Conservation (phyloP, 2,329 filamentous ascomycete genomes). For the Pseudocercospora vitis region DNA sequence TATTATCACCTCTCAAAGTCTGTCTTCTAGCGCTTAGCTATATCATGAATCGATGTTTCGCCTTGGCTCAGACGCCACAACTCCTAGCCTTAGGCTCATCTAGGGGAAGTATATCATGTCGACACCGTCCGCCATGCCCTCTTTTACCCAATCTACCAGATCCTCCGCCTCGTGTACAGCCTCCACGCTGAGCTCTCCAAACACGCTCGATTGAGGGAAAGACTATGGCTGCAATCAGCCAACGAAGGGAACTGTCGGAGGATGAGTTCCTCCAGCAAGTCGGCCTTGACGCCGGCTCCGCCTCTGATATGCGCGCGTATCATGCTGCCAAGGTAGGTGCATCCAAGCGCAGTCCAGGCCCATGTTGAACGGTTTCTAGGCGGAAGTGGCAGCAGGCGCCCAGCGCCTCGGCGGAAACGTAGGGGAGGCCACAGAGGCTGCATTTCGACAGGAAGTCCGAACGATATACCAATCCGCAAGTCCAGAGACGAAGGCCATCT, state of each 20-base stretch:
- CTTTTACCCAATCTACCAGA: constrained; percentile 27
- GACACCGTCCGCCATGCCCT: too few relatives aligned
- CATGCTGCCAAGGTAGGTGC: neutral
- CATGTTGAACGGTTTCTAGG: neutral
- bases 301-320: neutral
- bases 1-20: too few relatives aligned
- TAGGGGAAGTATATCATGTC: too few relatives aligned
- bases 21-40: too few relatives aligned
- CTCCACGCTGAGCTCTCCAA: neutral
- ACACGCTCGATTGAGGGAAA: too few relatives aligned
- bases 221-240: neutral
- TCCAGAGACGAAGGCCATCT: constrained; percentile 40
- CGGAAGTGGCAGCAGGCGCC: constrained; percentile 1
- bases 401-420: constrained; percentile 3
- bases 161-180: neutral
- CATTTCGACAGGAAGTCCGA: constrained; percentile 44
- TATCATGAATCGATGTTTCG: too few relatives aligned
- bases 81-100: too few relatives aligned
- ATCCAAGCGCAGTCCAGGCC: neutral
- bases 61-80: too few relatives aligned
- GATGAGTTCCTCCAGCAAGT: constrained; percentile 6
- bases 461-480: constrained; percentile 41
- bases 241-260: neutral
- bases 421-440: constrained; percentile 44
- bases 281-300: neutral